Conservation (phyloP, 441 rosid species). For the Hura crepitans region DNA sequence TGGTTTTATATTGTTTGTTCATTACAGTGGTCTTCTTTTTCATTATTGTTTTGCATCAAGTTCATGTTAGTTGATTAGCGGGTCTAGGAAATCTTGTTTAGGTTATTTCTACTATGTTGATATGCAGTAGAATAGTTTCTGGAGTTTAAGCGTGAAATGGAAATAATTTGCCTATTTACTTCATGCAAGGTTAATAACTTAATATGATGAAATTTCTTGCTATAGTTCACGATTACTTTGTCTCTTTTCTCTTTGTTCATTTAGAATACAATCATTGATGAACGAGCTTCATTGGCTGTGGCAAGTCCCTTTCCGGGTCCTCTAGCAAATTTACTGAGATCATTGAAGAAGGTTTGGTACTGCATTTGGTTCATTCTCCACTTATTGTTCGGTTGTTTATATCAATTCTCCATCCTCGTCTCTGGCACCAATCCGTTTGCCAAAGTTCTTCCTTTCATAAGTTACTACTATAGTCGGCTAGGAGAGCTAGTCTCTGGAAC, state of each 20-base stretch:
- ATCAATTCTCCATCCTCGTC: not conserved
- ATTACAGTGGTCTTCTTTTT: too few relatives aligned
- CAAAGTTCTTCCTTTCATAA: not conserved
- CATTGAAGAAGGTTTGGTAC: constrained; percentile 57
- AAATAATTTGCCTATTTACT: constrained; percentile 6
- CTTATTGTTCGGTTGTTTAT: not conserved
- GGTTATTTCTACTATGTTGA: too few relatives aligned
- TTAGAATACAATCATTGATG: constrained; percentile 83
- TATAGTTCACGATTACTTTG: not conserved
- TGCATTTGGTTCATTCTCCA: constrained; percentile 10
- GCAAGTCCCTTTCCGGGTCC: constrained; percentile 72
- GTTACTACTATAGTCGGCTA: not conserved
- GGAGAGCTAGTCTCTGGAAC: not conserved
- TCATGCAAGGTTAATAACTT: not conserved
- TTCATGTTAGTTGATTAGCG: not conserved
- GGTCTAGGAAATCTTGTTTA: too few relatives aligned
- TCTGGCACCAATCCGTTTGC: not conserved
- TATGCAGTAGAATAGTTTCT: not conserved
- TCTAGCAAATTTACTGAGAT: constrained; percentile 52
- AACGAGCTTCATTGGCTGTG: constrained; percentile 73
- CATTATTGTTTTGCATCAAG: too few relatives aligned
- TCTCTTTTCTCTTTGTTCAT: constrained; percentile 13
- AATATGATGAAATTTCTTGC: not conserved
- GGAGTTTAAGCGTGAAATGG: not conserved
- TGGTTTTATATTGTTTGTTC: too few relatives aligned